Evolutionary conservation across 202 grass and related monocot species (phyloP), one percentile per base, ranked within the genome.

Genomic region (Musa balbisiana): DNA sequence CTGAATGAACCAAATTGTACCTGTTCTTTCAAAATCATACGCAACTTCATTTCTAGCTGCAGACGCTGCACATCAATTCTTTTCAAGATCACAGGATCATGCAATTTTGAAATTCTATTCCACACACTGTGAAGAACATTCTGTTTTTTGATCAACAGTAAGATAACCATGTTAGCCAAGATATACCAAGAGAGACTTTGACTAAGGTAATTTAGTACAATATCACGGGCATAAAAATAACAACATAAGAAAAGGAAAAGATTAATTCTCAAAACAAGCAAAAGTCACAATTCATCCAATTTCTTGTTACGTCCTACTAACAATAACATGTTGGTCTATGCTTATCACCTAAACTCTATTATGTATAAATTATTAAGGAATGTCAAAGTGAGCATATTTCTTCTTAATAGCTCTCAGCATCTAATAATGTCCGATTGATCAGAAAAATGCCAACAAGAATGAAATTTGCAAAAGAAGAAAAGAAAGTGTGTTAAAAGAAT

Each of bases 41-140:
- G 22, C n/a, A 92, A 71, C 75, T 81, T 87, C 73, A 89, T 74
- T 71, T 90, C 82, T 83, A 86, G 79, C 51, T 76, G 82, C 59
- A 88, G 55, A 10, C 81, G 52, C 62, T 88, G 81, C 78, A 87
- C 76, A 83, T 88, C 84, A 77, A 87, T 86, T 83, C 89, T 94
- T 75, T 78, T 87, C 11, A 56, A 80, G 19, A 80, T 81, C 80
- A 94, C 81, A 79, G 33, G 80, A 88, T 92, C 87, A 27, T 85
- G 65, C 76, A 92, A 80, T 56, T 64, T 59, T 43, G 80, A 87
- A 59, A 72, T 85, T 64, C 79, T 78, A 75, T 84, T 83, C 87
- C 83, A 99, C 74, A 86, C 88, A 86, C 82, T 86, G 79, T 85
- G 85, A 54, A 94, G 84, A 62, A 62, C 78, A 86, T 67, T 84